Conservation (phyloP, 2,329 filamentous ascomycete species). For the Lojkania enalia region DNA sequence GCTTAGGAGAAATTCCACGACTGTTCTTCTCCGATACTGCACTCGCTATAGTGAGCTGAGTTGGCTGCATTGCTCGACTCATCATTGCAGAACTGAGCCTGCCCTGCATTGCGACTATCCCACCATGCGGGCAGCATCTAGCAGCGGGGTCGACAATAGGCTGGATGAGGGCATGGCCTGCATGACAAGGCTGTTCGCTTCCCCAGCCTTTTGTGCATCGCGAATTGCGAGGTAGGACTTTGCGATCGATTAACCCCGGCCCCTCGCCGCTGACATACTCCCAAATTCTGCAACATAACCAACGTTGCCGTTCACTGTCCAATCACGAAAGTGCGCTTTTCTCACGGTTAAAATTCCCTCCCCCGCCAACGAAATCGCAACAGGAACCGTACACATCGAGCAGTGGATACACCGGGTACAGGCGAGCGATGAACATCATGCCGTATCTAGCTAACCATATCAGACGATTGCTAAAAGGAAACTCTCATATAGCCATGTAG, state of each 20-base stretch:
- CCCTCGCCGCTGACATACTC: slow-evolving; percentile 24
- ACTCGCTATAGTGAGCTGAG: slow-evolving; percentile 2
- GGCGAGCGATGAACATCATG: slow-evolving; percentile 10
- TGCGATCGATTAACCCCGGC: slow-evolving; percentile 11
- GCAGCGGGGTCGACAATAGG: background rate
- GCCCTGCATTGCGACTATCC: slow-evolving; percentile 10
- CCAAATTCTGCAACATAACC: slow-evolving; percentile 16
- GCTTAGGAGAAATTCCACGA: slow-evolving; percentile 10
- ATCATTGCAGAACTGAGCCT: slow-evolving; percentile 22
- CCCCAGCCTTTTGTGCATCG: slow-evolving; percentile 5
- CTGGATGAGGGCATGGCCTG: background rate
- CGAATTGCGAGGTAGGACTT: slow-evolving; percentile 10
- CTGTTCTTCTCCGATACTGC: background rate
- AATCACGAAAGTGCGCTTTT: background rate
- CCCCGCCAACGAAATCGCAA: background rate
- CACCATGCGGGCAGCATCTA: background rate
- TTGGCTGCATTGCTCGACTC: slow-evolving; percentile 12
- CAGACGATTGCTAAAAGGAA: slow-evolving; percentile 17
- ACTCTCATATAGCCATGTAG: background rate
- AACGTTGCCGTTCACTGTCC: background rate
- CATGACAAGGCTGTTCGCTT: slow-evolving; percentile 1
- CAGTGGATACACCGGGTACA: slow-evolving; percentile 10
- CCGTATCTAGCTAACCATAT: slow-evolving; percentile 13
- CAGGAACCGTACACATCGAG: background rate
- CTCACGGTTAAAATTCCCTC: slow-evolving; percentile 15